A percentile compares a stretch with the other conserved stretches of the same genome.
Evolutionary conservation across 805 yeast genomes (phyloP).

Genomic region (Naumovozyma castellii): DNA sequence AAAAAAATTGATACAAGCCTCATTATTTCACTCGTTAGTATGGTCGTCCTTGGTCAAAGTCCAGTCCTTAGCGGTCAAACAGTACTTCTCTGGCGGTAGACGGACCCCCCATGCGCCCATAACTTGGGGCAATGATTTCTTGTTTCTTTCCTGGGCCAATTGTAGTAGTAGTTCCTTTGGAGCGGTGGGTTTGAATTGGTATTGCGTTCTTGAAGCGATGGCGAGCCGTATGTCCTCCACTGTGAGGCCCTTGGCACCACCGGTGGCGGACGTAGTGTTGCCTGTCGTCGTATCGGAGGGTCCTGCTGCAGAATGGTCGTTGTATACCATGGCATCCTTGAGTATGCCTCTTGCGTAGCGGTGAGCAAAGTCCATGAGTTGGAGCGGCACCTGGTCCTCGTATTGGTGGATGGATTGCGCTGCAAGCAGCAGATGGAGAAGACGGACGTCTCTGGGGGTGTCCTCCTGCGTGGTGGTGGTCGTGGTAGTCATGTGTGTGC

Average conservation of each 20-base stretch:
- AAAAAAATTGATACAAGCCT: too few relatives aligned
- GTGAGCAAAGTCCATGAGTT: conserved; percentile 94
- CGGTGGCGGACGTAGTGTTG: not conserved
- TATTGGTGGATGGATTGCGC: conserved; percentile 86
- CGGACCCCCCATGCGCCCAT: conserved; percentile 87
- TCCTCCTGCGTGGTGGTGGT: conserved; percentile 21
- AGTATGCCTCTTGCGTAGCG: conserved; percentile 76
- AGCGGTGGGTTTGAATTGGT: conserved; percentile 85
- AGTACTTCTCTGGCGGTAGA: conserved; percentile 95
- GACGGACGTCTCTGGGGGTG: conserved; percentile 80
- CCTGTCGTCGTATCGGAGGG: conserved; percentile 1
- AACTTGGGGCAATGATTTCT: conserved; percentile 82
- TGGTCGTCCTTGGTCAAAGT: too few relatives aligned
- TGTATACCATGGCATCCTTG: conserved; percentile 81
- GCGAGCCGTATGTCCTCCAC: conserved; percentile 90
- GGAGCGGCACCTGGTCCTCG: conserved; percentile 93
- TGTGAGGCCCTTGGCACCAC: conserved; percentile 52
- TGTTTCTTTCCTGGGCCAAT: conserved; percentile 85
- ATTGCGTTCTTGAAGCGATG: conserved; percentile 87
- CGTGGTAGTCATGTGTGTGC: too few relatives aligned
- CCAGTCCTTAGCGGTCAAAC: conserved; percentile 56
- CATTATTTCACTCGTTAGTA: too few relatives aligned
- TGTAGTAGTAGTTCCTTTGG: conserved; percentile 88
- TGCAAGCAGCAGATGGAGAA: conserved; percentile 82
- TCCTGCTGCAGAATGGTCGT: conserved; percentile 57